phyloP scores from a whole-genome alignment of 2,329 filamentous ascomycete species.

The Venturiaceae sp. region DNA sequence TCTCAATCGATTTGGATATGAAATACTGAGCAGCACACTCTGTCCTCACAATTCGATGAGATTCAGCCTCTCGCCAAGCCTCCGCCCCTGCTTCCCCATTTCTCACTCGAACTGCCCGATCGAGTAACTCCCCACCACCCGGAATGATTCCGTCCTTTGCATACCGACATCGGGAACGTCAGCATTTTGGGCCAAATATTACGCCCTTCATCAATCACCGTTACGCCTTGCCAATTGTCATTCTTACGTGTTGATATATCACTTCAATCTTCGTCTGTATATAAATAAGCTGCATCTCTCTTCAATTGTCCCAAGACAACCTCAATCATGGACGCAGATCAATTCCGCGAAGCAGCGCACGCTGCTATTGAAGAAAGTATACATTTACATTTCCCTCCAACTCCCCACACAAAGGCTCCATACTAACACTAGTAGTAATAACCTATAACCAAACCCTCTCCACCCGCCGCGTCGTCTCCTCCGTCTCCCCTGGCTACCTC shows the following conservation, averaged over 20 bases:
- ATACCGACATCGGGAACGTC: neutral
- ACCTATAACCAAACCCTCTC: constrained; percentile 72
- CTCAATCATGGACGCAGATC: constrained; percentile 59
- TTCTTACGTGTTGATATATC: neutral
- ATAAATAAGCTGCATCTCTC: neutral
- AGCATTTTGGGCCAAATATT: neutral
- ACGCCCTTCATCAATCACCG: neutral
- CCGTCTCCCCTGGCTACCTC: constrained; percentile 77
- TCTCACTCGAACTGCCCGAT: too few species aligned
- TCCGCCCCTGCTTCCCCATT: too few species aligned
- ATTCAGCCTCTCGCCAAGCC: too few species aligned
- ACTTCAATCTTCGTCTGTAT: neutral
- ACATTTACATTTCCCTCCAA: constrained; percentile 10
- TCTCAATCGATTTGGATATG: too few species aligned
- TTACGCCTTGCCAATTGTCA: neutral
- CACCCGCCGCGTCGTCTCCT: constrained; percentile 62
- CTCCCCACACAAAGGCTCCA: neutral
- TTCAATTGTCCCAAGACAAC: too few species aligned
- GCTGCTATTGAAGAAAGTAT: constrained; percentile 74
- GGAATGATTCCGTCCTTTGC: neutral
- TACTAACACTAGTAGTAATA: constrained; percentile 48
- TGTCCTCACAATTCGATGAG: too few species aligned
- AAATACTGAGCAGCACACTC: too few species aligned
- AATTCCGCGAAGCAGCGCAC: constrained; percentile 70
- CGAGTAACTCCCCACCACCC: too few species aligned